Evolutionary conservation across 1,139 yeast genomes (phyloP), one percentile per base, ranked within the genome.

Genomic region (Blastobotrys capitulatus): DNA sequence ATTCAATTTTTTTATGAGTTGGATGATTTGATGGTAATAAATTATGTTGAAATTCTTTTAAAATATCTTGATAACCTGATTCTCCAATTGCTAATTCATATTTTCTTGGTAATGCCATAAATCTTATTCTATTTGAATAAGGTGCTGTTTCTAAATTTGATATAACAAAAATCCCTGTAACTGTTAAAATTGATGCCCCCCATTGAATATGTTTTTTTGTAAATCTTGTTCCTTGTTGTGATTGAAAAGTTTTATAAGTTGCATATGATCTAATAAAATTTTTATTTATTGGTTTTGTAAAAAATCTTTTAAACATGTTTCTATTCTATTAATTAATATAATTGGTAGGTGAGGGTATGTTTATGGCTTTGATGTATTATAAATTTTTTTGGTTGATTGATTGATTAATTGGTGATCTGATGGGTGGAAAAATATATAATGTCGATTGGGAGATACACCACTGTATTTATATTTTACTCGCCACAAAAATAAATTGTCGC

Each of bases 121-220:
- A 78, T 54, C 97, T 72, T 32, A 68, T 69, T 47, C 98, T 73
- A 26, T 82, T 80, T 1, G 96, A 83, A 36, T 83, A 82, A 0
- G 97, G 97, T 0, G 96, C 96, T 56, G 78, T 77, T 54, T 89
- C 85, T 37, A 86, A 69, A 61, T 89, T 82, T 45, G 83, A 73
- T 4, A 80, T 60, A 56, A 85, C 82, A 57, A 86, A 74, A 1
- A 78, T 71, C 0, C 71, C 70, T 6, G 57, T 54, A 13, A 57
- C 58, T 2, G 52, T 61, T 2, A 50, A 60, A 6, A 52, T 56
- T n/a, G 68, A 63, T 1, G 67, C 64, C 26, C 67, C 69, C 48
- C 67, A 50, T 12, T 61, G 52, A 12, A 34, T 6, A 20, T 44
- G 41, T 22, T 40, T 38, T 22, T 9, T 4, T 6, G 32, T 29